Conservation (phyloP, 225 moss, liverwort and hornwort species). For the Sphagnum tenellum region DNA sequence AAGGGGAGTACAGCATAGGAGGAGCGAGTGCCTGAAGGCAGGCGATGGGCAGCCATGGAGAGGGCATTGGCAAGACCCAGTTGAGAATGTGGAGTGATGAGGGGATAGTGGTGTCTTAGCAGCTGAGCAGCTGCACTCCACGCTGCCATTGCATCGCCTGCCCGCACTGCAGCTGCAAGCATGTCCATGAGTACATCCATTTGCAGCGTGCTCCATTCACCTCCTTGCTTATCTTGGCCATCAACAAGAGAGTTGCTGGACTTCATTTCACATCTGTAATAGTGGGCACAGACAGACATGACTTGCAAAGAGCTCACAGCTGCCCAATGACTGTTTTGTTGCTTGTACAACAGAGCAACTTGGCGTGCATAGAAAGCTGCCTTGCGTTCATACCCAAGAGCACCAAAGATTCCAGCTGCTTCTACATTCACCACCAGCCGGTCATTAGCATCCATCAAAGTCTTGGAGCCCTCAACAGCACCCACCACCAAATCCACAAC, state of each 20-base stretch:
- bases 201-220: slow-evolving; percentile 96
- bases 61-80: slow-evolving; percentile 70
- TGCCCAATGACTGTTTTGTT: slow-evolving; percentile 98
- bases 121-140: slow-evolving; percentile 95
- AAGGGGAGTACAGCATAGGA: slow-evolving; percentile 85
- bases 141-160: slow-evolving; percentile 86
- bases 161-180: slow-evolving; percentile 91
- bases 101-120: slow-evolving; percentile 83
- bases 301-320: slow-evolving; percentile 91
- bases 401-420: slow-evolving; percentile 82
- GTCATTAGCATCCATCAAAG: slow-evolving; percentile 96
- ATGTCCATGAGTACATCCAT: slow-evolving; percentile 95
- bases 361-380: slow-evolving; percentile 94
- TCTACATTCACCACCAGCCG: slow-evolving; percentile 96
- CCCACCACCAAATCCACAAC: slow-evolving; percentile 82
- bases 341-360: slow-evolving; percentile 92
- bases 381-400: slow-evolving; percentile 93
- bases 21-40: slow-evolving; percentile 78
- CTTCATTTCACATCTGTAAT: slow-evolving; percentile 75
- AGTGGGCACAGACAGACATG: slow-evolving; percentile 77
- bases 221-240: slow-evolving; percentile 30
- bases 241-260: slow-evolving; percentile 11
- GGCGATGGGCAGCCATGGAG: slow-evolving; percentile 74
- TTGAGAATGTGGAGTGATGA: slow-evolving; percentile 83
- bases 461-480: slow-evolving; percentile 90